Base-by-base conservation (phyloP, 139 green algal genomes). In the Chlamydomonas incerta region DNA sequence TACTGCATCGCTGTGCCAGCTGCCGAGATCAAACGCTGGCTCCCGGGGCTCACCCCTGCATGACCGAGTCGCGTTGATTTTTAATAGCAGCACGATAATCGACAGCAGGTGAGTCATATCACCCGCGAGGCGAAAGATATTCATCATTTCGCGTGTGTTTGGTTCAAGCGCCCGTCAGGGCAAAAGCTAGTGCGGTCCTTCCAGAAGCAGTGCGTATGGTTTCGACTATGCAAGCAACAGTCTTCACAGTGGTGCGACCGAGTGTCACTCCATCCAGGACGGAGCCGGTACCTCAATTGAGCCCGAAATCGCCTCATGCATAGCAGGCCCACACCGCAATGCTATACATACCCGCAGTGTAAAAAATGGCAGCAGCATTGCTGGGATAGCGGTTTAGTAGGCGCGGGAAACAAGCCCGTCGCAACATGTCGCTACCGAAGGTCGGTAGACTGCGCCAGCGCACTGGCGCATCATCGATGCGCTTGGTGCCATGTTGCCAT, bases 81-180 rank as follows among this genome's bases (percentile, higher is more conserved):
- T 99, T 18, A 99, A 87, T 57, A 99, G 87, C 66, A 99, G 89
- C 18, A 99, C 93, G 21, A 99, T 79, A 24, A 99, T 97, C 34
- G 93, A 97, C 33, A 98, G 67, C 70, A 99, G 90, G 87, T 99
- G 96, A 9, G 92, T 98, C 96, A 99, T 99, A 66, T 99, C 98
- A 47, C 98, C 98, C 1, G 93, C 90, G 20, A 99, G 86, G 55
- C 97, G 87, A 87, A 99, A 98, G 18, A 97, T 91, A 76, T 98
- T 99, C 97, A 99, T 99, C 52, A 74, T 79, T 35, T 35, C 74
- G 28, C 6, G 28, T 20, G 62, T 33, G 29, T 55, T 74, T 31
- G 26, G 62, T 21, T 67, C 15, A 67, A 24, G 2, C 5, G 9
- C 79, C 63, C 63, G 79, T 85, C 79, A 85, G 63, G 79, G 75